Evolutionary conservation across 2,329 filamentous ascomycete genomes (phyloP), one percentile per base, ranked within the genome.

Genomic region (Neonectria faginata): DNA sequence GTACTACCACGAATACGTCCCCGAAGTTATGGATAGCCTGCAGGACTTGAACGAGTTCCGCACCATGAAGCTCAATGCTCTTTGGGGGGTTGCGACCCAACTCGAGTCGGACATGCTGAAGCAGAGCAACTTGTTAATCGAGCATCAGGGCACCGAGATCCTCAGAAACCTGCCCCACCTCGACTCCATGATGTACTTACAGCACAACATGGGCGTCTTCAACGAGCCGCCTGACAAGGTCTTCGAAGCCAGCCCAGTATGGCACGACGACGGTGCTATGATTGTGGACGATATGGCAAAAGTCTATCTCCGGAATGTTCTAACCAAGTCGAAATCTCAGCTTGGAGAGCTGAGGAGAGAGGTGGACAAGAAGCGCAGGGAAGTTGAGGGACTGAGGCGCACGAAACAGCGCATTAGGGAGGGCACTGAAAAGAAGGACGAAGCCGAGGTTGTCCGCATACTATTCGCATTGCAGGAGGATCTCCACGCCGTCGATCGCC

Each of bases 141-240:
- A 91, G 31, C 89, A 91, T 70, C 86, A 97, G 11, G 84, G 89
- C 5, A 85, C 88, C 62, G 95, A 98, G 76, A 96, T 99, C 54
- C 88, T 91, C 12, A 88, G 95, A 62, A 99, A 99, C 76, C 87
- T 92, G 66, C 96, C 96, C 10, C 86, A 91, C 50, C 86, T 99
- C 44, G 97, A 99, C 79, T 97, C 94, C 20, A 93, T 97, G 86
- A 99, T 99, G 96, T 99, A 97, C 79, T 90, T 97, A 62, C 90
- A 92, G 66, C 96, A 99, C 82, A 99, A 99, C 75, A 89, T 92
- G 71, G 87, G 88, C 25, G 82, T 86, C 56, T 97, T 92, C 85
- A 89, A 93, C 74, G 95, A 98, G 75, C 96, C 96, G 0, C 74
- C 87, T 1, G 91, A 97, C 79, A 92, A 96, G 79, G 83, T 82